Base-by-base conservation (phyloP, 75 land plant species). In the Pinus albicaulis region DNA sequence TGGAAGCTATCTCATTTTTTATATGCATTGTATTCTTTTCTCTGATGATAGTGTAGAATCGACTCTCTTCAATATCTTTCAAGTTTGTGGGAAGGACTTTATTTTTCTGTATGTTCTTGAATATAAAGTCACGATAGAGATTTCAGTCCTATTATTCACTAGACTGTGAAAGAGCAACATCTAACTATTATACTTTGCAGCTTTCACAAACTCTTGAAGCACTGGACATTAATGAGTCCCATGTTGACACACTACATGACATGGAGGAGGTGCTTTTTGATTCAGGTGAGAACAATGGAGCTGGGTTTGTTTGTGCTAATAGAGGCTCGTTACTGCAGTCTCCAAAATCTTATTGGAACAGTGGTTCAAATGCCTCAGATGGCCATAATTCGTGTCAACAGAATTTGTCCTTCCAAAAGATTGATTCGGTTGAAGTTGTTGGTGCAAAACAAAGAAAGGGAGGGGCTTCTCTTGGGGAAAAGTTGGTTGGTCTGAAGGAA, bases 401-500 rank as follows among this genome's bases (percentile, higher is more conserved):
- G 73, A 22, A 6, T 19, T 36, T 15, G 75, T 2, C 52, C 77
- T 74, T 75, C 52, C 55, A 4, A 6, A 56, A 36, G 17, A 57
- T 85, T n/a, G 59, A 75, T 59, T 83, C 76, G 61, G 81, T 79
- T 60, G 86, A 85, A 79, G 87, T 85, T 2, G 77, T 82, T 58
- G 87, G 87, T 31, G 86, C 87, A 61, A 66, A 59, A 53, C 87
- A 85, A 25, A 74, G 74, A 69, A 74, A 59, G 72, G 86, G 86
- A 19, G 85, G 85, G 58, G 74, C 81, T 52, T 82, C 87, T 52
- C 60, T 85, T 16, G 79, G 85, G 41, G 86, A 85, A 57, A 72
- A 85, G 56, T 71, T 85, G 65, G 87, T 85, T 53, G 87, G 87
- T 31, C 78, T 85, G 44, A 79, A 81, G 75, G 86, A 85, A 23